phyloP scores from a whole-genome alignment of 2,329 filamentous ascomycete species.

The Fusarium equiseti region DNA sequence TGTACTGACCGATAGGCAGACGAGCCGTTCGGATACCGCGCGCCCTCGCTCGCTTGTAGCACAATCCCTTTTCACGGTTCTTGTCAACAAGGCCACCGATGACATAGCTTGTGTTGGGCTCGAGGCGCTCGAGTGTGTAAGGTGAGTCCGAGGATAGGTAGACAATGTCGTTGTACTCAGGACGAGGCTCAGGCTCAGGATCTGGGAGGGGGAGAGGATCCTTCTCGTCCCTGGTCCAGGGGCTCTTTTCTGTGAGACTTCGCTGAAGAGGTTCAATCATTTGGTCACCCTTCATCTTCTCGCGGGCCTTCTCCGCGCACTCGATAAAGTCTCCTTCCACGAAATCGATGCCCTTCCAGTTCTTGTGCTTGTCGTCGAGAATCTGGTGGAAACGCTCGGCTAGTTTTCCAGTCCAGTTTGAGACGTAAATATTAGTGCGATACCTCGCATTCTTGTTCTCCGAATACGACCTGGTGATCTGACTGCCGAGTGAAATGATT shows the following conservation, averaged over 20 bases:
- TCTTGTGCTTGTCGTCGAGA: constrained; percentile 75
- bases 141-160: constrained; percentile 95
- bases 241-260: constrained; percentile 47
- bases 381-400: constrained; percentile 84
- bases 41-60: constrained; percentile 82
- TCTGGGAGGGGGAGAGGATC: constrained; percentile 53
- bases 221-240: constrained; percentile 50
- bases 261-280: constrained; percentile 69
- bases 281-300: constrained; percentile 72
- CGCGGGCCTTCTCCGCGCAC: constrained; percentile 73
- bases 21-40: constrained; percentile 87
- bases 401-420: constrained; percentile 81
- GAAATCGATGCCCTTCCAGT: constrained; percentile 85
- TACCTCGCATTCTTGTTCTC: constrained; percentile 80
- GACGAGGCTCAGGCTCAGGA: constrained; percentile 49
- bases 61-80: constrained; percentile 95
- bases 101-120: constrained; percentile 90
- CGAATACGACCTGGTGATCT: constrained; percentile 89
- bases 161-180: constrained; percentile 67
- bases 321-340: constrained; percentile 79
- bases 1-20: constrained; percentile 93
- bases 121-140: constrained; percentile 82
- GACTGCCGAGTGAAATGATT: constrained; percentile 81
- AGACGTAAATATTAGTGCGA: constrained; percentile 79
- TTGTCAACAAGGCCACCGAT: constrained; percentile 95